A percentile compares a stretch with the other conserved stretches of the same genome.
Conservation (phyloP, 495 filamentous ascomycete genomes). For the Cudoniella acicularis region DNA sequence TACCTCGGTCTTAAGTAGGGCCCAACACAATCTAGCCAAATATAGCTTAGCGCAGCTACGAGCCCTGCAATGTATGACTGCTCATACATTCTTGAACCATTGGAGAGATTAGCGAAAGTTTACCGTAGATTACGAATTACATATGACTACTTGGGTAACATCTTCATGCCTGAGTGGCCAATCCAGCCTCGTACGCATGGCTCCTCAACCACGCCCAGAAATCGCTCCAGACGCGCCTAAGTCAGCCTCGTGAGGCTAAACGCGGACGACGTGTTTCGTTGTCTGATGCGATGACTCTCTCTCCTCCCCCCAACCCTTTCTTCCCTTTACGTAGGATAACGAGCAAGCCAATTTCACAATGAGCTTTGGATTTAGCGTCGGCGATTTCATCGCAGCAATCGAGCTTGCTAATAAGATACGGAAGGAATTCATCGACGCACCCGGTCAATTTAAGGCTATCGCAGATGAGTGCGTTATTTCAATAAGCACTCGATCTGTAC, state of each 20-base stretch:
- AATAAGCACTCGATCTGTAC: neutral
- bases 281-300: neutral
- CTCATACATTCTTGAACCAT: no score
- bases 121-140: no score
- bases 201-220: no score
- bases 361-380: slow-evolving; percentile 31
- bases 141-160: no score
- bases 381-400: slow-evolving; percentile 17
- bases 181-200: no score
- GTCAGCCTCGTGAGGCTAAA: neutral
- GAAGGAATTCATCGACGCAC: slow-evolving; percentile 27
- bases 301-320: neutral
- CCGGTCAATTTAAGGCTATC: slow-evolving; percentile 27
- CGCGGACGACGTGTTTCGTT: neutral
- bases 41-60: no score
- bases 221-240: neutral
- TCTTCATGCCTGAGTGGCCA: no score
- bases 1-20: no score
- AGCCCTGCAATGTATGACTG: no score
- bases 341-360: slow-evolving; percentile 21
- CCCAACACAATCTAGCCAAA: no score
- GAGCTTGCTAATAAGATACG: slow-evolving; percentile 27
- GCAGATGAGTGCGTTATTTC: slow-evolving; percentile 14
- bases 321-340: neutral
- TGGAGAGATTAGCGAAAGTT: no score